These are phyloP conservation scores for Fusarium sp. DNA, from an alignment of 2,329 filamentous ascomycete genomes.

Conservation along the genomic window DNA sequence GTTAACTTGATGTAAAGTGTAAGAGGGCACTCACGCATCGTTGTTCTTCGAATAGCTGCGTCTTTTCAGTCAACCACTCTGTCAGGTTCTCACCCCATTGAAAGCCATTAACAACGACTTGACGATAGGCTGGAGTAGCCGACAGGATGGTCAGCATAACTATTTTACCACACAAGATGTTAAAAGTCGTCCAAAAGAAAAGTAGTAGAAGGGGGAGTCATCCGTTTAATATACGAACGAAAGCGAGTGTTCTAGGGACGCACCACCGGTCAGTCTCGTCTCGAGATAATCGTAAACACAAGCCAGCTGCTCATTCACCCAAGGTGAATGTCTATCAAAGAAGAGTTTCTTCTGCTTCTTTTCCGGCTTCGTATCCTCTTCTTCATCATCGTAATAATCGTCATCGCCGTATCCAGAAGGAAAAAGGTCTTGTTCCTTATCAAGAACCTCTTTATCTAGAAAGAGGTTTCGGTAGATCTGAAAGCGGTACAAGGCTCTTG, in stretches of 20 bases:
- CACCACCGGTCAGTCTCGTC: slow-evolving; percentile 31
- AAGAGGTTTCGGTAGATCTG: slow-evolving; percentile 39
- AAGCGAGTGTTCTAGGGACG: not conserved
- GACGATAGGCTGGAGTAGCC: slow-evolving; percentile 31
- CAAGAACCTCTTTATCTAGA: slow-evolving; percentile 5
- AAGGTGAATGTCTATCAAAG: slow-evolving; percentile 35
- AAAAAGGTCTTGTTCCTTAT: slow-evolving; percentile 14
- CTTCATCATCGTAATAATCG: not conserved
- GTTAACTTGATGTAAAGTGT: not conserved
- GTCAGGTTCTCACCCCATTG: slow-evolving; percentile 35
- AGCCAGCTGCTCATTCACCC: slow-evolving; percentile 38
- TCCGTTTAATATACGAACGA: not conserved
- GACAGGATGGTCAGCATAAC: slow-evolving; percentile 37
- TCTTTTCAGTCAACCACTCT: slow-evolving; percentile 32
- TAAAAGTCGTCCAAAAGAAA: not conserved
- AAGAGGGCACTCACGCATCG: slow-evolving; percentile 24
- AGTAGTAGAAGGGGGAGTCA: not conserved
- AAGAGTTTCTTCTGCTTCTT: slow-evolving; percentile 33
- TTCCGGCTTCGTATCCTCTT: not conserved
- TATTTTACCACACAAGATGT: slow-evolving; percentile 10
- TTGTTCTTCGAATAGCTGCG: slow-evolving; percentile 35
- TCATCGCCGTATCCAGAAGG: not conserved
- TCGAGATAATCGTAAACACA: slow-evolving; percentile 38
- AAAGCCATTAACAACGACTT: slow-evolving; percentile 35
- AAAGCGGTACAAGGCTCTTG: slow-evolving; percentile 37